A percentile compares a stretch with the other conserved stretches of the same genome.
These are phyloP conservation scores for Colletotrichum trifolii DNA, from an alignment of 2,329 filamentous ascomycete species.

Conservation along the genomic window DNA sequence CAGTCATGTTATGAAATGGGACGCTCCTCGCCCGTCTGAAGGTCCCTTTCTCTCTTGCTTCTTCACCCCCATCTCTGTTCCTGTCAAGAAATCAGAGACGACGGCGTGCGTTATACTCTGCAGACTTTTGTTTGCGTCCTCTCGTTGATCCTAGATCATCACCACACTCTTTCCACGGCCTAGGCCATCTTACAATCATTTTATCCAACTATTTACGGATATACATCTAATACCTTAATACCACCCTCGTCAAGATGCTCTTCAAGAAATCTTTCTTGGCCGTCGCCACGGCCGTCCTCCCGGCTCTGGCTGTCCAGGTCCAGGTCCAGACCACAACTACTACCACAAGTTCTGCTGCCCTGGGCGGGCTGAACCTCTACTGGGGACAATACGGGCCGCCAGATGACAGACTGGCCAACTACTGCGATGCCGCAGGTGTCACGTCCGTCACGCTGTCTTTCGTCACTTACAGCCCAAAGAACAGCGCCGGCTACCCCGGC, in stretches of 20 bases:
- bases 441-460: slow-evolving; percentile 53
- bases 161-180: slow-evolving; percentile 47
- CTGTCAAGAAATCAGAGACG: slow-evolving; percentile 36
- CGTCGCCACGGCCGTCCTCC: slow-evolving; percentile 39
- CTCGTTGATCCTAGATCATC: slow-evolving; percentile 49
- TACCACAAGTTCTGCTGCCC: not conserved
- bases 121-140: slow-evolving; percentile 42
- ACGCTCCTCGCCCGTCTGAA: not conserved
- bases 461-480: slow-evolving; percentile 51
- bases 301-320: slow-evolving; percentile 27
- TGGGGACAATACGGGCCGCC: slow-evolving; percentile 50
- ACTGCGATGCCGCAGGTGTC: slow-evolving; percentile 50
- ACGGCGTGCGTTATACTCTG: slow-evolving; percentile 33
- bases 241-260: slow-evolving; percentile 25
- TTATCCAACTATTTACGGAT: slow-evolving; percentile 8
- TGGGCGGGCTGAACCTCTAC: slow-evolving; percentile 52
- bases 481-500: slow-evolving; percentile 49
- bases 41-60: not conserved
- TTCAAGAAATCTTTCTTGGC: slow-evolving; percentile 44
- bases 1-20: slow-evolving; percentile 19
- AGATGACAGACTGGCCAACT: slow-evolving; percentile 44
- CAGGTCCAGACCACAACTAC: slow-evolving; percentile 7
- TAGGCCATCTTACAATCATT: slow-evolving; percentile 50
- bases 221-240: slow-evolving; percentile 36
- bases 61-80: slow-evolving; percentile 20